These are phyloP conservation scores for Malus sieversii DNA, from an alignment of 306 rosid genomes.

Conservation along the genomic window DNA sequence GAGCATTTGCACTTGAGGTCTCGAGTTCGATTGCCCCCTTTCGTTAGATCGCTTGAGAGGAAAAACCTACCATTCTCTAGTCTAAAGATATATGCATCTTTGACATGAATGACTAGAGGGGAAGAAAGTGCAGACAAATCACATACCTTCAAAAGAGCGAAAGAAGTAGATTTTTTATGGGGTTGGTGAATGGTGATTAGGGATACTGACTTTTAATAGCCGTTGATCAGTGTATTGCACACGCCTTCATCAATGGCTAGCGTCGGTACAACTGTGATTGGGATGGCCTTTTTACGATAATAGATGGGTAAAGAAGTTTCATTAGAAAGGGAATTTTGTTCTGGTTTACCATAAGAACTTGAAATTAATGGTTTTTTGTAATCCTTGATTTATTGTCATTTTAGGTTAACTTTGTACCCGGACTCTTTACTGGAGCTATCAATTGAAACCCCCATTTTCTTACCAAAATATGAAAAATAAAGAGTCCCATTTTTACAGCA, in stretches of 20 bases:
- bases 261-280: not conserved
- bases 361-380: not conserved
- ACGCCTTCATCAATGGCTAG: not conserved
- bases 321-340: not conserved
- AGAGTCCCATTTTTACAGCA: not conserved
- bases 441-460: not conserved
- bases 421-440: not conserved
- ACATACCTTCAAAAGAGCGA: not conserved
- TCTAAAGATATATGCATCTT: not conserved
- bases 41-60: not conserved
- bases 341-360: not conserved
- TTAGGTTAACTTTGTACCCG: not conserved
- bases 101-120: not conserved
- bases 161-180: not conserved
- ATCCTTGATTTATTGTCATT: not conserved
- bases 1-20: not conserved
- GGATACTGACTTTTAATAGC: not conserved
- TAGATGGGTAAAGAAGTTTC: not conserved
- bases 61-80: not conserved
- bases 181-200: not conserved
- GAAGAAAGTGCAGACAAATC: not conserved
- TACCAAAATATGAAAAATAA: not conserved
- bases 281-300: not conserved
- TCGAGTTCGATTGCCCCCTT: not conserved
- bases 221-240: not conserved